Evolutionary conservation across 1,139 yeast species (phyloP).

Genomic region (Geotrichum restrictum): DNA sequence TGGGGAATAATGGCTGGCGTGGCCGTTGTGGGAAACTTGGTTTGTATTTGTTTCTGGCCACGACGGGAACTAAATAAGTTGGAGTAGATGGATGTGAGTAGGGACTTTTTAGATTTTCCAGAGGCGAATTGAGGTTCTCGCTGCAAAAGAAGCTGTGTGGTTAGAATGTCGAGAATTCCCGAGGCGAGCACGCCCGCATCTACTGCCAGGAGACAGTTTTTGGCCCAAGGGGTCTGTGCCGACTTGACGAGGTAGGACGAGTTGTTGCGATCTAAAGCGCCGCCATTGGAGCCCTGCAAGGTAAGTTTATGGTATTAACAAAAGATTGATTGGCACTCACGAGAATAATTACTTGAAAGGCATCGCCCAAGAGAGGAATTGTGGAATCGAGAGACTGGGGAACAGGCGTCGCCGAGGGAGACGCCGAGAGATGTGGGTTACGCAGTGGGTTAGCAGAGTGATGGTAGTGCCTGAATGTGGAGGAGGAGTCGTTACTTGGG

Average conservation of each 20-base stretch:
- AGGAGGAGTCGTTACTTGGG: background rate
- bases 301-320: background rate
- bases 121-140: too few species aligned
- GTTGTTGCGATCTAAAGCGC: slow-evolving; percentile 31
- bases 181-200: slow-evolving; percentile 80
- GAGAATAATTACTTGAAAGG: slow-evolving; percentile 21
- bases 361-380: background rate
- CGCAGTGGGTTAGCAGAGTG: background rate
- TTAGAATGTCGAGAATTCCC: slow-evolving; percentile 53
- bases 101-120: slow-evolving; percentile 8
- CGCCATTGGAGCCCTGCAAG: slow-evolving; percentile 27
- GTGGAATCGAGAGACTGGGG: background rate
- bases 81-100: slow-evolving; percentile 2
- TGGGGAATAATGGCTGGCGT: background rate
- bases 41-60: slow-evolving; percentile 9
- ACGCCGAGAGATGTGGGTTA: background rate
- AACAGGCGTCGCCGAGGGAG: slow-evolving; percentile 5
- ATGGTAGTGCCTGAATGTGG: background rate
- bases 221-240: slow-evolving; percentile 39
- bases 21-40: slow-evolving; percentile 3
- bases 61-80: slow-evolving; percentile 9
- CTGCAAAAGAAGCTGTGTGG: slow-evolving; percentile 19
- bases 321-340: slow-evolving; percentile 10
- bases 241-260: slow-evolving; percentile 61
- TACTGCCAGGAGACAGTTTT: slow-evolving; percentile 48